Percentiles rank a stretch among this genome's conserved stretches.
phyloP scores from a whole-genome alignment of 2,329 filamentous ascomycete genomes.

The Cladosporium velox region DNA sequence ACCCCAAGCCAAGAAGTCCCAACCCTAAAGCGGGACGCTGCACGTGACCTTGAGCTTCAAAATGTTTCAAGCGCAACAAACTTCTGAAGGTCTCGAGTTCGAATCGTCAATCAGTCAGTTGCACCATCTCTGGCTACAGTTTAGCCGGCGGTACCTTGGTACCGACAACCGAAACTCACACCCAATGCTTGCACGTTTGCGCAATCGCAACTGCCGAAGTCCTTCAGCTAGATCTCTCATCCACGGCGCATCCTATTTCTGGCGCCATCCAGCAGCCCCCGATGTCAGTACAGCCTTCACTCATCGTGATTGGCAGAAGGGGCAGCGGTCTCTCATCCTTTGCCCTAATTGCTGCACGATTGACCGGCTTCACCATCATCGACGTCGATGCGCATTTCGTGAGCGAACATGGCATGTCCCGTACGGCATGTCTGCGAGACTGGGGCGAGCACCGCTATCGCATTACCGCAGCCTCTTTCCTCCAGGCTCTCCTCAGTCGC shows the following conservation, averaged over 20 bases:
- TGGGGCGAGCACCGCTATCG: constrained; percentile 10
- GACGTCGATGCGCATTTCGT: constrained; percentile 2
- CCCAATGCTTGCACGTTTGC: background rate
- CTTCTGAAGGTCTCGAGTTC: background rate
- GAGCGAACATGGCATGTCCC: background rate
- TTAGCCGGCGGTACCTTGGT: background rate
- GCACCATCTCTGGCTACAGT: background rate
- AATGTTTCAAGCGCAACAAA: background rate
- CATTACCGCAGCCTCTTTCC: background rate
- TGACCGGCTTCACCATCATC: background rate
- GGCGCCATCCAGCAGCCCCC: background rate
- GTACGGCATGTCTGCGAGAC: background rate
- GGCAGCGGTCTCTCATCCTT: constrained; percentile 10
- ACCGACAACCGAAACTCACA: background rate
- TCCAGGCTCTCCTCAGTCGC: background rate
- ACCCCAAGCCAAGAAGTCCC: background rate
- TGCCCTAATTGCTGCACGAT: constrained; percentile 6
- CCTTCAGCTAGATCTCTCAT: background rate
- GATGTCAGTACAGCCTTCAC: background rate
- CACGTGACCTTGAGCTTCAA: background rate
- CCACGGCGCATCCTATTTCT: background rate
- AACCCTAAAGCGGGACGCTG: background rate
- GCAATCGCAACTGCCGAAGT: background rate
- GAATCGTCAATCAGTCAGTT: background rate
- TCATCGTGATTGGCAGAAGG: constrained; percentile 7